Conservation (phyloP, 306 rosid species). For the Vigna angularis region DNA sequence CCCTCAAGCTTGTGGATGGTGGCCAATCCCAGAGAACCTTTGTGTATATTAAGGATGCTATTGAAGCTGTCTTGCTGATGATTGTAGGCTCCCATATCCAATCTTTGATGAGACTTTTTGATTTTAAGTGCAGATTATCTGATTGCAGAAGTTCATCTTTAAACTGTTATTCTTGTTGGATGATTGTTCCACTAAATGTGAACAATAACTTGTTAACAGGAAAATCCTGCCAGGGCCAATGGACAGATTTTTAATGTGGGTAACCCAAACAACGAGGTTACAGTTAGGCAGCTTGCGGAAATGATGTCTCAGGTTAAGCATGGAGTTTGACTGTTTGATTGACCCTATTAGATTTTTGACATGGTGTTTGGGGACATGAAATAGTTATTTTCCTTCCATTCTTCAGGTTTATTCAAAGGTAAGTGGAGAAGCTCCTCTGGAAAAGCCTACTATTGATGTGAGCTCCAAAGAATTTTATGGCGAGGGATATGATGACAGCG, state of each 20-base stretch:
- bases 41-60: slow-evolving; percentile 86
- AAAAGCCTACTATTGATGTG: slow-evolving; percentile 73
- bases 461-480: slow-evolving; percentile 94
- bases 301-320: slow-evolving; percentile 81
- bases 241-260: slow-evolving; percentile 94
- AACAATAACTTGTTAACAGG: slow-evolving; percentile 53
- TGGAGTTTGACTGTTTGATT: slow-evolving; percentile 12
- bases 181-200: not conserved
- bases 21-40: slow-evolving; percentile 96
- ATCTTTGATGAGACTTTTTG: not conserved
- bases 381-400: slow-evolving; percentile 2
- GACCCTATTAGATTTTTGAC: not conserved
- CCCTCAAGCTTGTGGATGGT: slow-evolving; percentile 96
- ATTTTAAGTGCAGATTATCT: not conserved
- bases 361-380: slow-evolving; percentile 10
- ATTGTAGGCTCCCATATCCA: slow-evolving; percentile 58
- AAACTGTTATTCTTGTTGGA: not conserved
- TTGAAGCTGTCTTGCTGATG: slow-evolving; percentile 93
- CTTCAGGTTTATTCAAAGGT: slow-evolving; percentile 84
- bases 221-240: slow-evolving; percentile 90
- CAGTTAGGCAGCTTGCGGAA: slow-evolving; percentile 95
- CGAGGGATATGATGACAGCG: slow-evolving; percentile 91
- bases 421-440: slow-evolving; percentile 69
- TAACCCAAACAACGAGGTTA: slow-evolving; percentile 95
- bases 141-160: not conserved